phyloP scores from a whole-genome alignment of 2,329 filamentous ascomycete species.

The Stylonectria norvegica region DNA sequence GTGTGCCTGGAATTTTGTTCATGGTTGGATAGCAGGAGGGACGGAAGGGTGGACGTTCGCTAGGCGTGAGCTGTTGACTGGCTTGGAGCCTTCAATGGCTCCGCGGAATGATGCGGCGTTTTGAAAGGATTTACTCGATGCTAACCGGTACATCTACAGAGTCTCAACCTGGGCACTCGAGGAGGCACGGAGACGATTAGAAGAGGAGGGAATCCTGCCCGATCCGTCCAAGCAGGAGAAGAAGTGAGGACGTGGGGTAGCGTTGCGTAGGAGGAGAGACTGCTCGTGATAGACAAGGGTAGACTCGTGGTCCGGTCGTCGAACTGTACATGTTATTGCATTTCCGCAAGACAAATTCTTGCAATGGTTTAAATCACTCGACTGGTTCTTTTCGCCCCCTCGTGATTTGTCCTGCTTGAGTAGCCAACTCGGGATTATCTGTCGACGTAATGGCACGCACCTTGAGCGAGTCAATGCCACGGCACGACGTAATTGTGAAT shows the following conservation, averaged over 20 bases:
- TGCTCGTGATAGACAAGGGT: conserved; percentile 10
- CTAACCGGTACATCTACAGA: conserved; percentile 48
- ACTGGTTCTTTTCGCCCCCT: conserved; percentile 14
- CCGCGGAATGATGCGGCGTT: conserved; percentile 20
- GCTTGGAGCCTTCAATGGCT: conserved; percentile 7
- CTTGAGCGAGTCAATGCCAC: too few species aligned
- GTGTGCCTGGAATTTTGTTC: conserved; percentile 39
- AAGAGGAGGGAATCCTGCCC: conserved; percentile 88
- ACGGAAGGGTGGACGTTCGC: background rate
- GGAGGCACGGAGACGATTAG: conserved; percentile 90
- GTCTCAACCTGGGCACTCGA: conserved; percentile 99
- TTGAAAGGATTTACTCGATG: conserved; percentile 15
- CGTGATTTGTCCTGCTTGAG: background rate
- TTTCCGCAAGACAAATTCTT: conserved; percentile 29
- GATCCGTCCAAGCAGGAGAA: conserved; percentile 65
- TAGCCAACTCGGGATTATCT: background rate
- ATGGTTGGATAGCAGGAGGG: background rate
- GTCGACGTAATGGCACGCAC: too few species aligned
- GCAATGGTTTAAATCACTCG: conserved; percentile 32
- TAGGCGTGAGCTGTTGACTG: conserved; percentile 2
- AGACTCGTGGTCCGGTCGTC: conserved; percentile 14
- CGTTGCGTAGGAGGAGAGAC: conserved; percentile 8
- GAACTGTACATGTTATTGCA: conserved; percentile 34
- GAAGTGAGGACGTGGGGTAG: conserved; percentile 38
- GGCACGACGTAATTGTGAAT: too few species aligned